Evolutionary conservation across 2,329 filamentous ascomycete genomes (phyloP).

Genomic region (Stromatinia cepivora): DNA sequence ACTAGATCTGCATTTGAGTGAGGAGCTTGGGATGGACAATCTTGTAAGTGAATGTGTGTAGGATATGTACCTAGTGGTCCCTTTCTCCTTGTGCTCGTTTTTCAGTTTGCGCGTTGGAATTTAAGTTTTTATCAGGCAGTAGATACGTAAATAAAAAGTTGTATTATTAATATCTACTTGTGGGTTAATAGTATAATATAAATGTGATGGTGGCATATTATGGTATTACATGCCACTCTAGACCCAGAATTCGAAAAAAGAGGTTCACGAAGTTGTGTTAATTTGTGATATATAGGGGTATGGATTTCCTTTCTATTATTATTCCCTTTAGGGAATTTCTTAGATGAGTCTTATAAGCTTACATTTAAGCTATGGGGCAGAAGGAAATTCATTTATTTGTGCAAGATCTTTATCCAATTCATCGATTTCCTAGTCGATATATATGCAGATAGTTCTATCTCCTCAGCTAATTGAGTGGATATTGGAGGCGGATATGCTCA

Average conservation of each 20-base stretch:
- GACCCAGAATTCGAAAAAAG: too few species aligned
- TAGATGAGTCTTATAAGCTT: too few species aligned
- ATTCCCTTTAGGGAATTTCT: too few species aligned
- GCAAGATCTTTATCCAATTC: background rate
- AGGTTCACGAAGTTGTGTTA: too few species aligned
- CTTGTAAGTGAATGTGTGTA: constrained; percentile 11
- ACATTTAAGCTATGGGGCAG: too few species aligned
- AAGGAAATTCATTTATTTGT: background rate
- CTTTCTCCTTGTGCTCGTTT: background rate
- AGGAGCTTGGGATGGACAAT: background rate
- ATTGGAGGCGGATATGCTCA: background rate
- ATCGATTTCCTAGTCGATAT: background rate
- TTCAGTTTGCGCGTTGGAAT: background rate
- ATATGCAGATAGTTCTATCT: background rate
- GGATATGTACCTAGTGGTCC: background rate
- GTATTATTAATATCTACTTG: background rate
- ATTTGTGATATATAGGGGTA: too few species aligned
- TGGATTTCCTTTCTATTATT: too few species aligned
- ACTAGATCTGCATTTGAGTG: background rate
- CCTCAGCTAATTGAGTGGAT: background rate
- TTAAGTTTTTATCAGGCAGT: background rate
- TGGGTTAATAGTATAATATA: background rate
- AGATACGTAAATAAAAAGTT: background rate
- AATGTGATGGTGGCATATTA: background rate
- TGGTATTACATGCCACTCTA: too few species aligned